Base-by-base conservation (phyloP, 768 basidiomycete species). In the Artomyces pyxidatus region DNA sequence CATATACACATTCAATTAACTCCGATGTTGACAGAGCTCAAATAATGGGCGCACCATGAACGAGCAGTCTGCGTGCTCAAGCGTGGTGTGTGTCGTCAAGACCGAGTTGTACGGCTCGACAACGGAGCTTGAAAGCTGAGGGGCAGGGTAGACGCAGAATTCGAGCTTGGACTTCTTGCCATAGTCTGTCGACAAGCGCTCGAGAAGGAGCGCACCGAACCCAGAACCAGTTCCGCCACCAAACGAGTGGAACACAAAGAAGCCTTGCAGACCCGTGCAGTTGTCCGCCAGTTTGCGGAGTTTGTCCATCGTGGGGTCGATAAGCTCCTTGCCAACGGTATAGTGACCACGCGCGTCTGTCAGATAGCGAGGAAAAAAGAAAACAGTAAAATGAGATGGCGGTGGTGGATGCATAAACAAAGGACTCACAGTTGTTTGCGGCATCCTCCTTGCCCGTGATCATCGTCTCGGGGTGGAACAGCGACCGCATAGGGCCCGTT, bases 161-260 rank as follows among this genome's bases (percentile, higher is more conserved):
- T 99, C 94, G 55, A 97, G 81, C 76, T 97, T 97, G 48, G 89
- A 93, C 73, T 97, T 99, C 73, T 97, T 99, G 66, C 95, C 95
- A 59, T 96, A 99, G 68, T 99, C 95, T 50, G 86, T 87, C 16
- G 94, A 94, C 45, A 99, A 82, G 57, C 88, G 83, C 71, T 98
- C 95, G 51, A 99, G 82, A 45, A 98, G 80, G 58, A 98, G 81
- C 45, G 95, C 93, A 61, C 95, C 95, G 65, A 99, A 95, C 57
- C 95, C 95, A 50, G 95, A 99, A 54, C 95, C 95, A 55, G 95
- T 98, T 69, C 95, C 95, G 63, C 95, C 95, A 67, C 95, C 95
- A 68, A 99, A 98, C 42, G 95, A 99, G 76, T 97, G 95, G 84
- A 98, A 98, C 59, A 96, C 92, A 66, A 98, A 98, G 78, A 98